phyloP scores from a whole-genome alignment of 2,329 filamentous ascomycete genomes.

The Arthrobotrys musiformis region DNA sequence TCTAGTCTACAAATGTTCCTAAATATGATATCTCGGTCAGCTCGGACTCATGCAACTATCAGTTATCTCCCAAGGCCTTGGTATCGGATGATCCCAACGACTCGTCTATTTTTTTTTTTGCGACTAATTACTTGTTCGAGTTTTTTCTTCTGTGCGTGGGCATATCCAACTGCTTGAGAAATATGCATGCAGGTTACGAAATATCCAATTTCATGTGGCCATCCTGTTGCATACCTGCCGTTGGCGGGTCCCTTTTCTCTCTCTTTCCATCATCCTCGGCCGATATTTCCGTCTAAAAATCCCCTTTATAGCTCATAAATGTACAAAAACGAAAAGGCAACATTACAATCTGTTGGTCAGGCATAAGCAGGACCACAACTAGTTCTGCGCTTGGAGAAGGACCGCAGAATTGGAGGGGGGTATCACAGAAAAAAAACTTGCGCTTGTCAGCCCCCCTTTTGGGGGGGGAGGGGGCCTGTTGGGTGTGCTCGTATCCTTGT shows the following conservation, averaged over 20 bases:
- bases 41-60: not conserved
- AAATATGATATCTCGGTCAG: not conserved
- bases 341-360: constrained; percentile 15
- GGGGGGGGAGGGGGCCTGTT: constrained; percentile 7
- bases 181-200: constrained; percentile 4
- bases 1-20: not conserved
- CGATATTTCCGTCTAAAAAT: constrained; percentile 3
- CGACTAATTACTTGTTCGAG: not conserved
- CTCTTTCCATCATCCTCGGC: constrained; percentile 3
- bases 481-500: constrained; percentile 17
- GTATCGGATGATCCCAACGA: constrained; percentile 14
- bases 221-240: not conserved
- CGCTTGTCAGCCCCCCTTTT: constrained; percentile 17
- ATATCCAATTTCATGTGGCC: not conserved
- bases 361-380: constrained; percentile 16
- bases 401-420: no score
- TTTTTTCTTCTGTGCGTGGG: not conserved
- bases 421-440: not conserved
- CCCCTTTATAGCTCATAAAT: not conserved
- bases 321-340: not conserved
- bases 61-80: constrained; percentile 1
- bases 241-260: constrained; percentile 5
- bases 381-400: constrained; percentile 3
- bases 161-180: not conserved
- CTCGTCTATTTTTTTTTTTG: constrained; percentile 21